Evolutionary conservation across 805 yeast genomes (phyloP), one percentile per base, ranked within the genome.

Genomic region (Saturnispora sekii): DNA sequence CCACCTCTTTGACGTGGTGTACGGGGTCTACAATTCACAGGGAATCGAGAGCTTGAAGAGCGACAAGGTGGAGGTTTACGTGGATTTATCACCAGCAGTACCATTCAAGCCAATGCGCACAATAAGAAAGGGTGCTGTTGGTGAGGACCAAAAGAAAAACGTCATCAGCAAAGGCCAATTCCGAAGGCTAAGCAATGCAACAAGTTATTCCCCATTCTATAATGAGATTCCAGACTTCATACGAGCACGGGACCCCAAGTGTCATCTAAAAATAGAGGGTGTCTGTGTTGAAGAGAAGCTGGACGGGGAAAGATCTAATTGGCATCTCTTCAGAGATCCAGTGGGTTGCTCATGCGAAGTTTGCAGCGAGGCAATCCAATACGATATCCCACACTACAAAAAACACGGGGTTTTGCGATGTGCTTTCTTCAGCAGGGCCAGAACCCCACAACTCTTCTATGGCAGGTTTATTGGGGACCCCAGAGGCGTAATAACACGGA

Each of bases 281-380:
- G 86, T 87, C 54, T 72, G 70, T 43, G 76, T 90, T 9, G 97
- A 90, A 56, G 97, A 90, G 59, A 90, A 90, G 58, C 73, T 88
- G 65, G 97, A 90, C 61, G 98, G 97, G 3, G 97, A 90, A 60
- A 65, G 98, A 52, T 77, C 86, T 53, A 80, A 85, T 44, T 52
- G 88, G 38, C 98, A 90, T 59, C 76, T 78, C 65, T 60, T 67
- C 36, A 47, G 80, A 74, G 10, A 53, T 14, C 35, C 38, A 55
- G 33, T 48, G 47, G 31, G 54, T 60, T 43, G 46, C 30, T 5
- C 11, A 12, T 43, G 46, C 17, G 14, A 37, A 3, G 16, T 38
- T 16, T 43, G 46, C 14, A 11, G 10, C 9, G 17, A 21, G 29
- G 46, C 46, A 2, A 53, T 52, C 73, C 57, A 67, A 66, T 26